phyloP scores from a whole-genome alignment of 768 basidiomycete genomes.

The Boletus rubescentipes region DNA sequence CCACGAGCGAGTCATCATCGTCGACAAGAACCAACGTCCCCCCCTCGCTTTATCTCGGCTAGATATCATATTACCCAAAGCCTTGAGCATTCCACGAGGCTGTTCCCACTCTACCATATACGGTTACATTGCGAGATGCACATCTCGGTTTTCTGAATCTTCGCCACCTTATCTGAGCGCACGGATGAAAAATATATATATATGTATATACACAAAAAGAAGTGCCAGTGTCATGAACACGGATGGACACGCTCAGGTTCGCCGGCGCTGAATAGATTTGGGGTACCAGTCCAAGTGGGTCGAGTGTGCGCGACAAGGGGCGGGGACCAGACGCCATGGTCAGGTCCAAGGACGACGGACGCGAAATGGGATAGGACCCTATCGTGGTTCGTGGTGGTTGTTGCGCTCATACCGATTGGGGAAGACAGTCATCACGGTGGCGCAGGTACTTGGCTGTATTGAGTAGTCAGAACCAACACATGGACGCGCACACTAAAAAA shows the following conservation, averaged over 20 bases:
- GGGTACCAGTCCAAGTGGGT: too few relatives aligned
- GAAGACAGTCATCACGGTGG: too few relatives aligned
- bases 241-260: slow-evolving; percentile 21
- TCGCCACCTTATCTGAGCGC: slow-evolving; percentile 1
- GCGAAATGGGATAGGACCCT: too few relatives aligned
- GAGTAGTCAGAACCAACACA: too few relatives aligned
- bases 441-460: too few relatives aligned
- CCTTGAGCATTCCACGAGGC: slow-evolving; percentile 34
- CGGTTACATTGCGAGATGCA: slow-evolving; percentile 21
- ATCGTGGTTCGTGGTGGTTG: too few relatives aligned
- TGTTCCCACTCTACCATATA: slow-evolving; percentile 14
- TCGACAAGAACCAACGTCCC: background rate
- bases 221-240: background rate
- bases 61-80: slow-evolving; percentile 18
- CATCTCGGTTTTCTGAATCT: slow-evolving; percentile 1
- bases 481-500: background rate
- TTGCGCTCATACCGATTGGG: too few relatives aligned
- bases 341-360: too few relatives aligned
- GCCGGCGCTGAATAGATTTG: background rate
- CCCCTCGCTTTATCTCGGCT: slow-evolving; percentile 21
- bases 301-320: background rate
- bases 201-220: background rate
- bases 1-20: slow-evolving; percentile 8
- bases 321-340: too few relatives aligned
- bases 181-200: too few relatives aligned